Evolutionary conservation across 345 rosid species (phyloP), one percentile per base, ranked within the genome.

Genomic region (Pistacia vera): DNA sequence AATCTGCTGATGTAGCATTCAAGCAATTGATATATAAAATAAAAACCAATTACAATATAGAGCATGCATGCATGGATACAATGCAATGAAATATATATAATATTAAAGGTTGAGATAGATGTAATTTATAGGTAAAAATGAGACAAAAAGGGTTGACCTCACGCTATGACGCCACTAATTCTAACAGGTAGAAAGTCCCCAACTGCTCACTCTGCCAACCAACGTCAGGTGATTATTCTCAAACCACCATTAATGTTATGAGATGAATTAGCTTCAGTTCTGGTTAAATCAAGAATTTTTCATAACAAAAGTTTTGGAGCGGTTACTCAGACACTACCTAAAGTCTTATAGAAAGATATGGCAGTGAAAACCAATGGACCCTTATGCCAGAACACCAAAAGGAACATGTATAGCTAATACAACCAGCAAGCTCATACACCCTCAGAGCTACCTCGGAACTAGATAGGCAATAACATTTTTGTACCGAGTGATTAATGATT

Each of bases 151-250:
- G 16, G 28, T 11, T 28, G 41, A 25, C 6, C 4, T 35, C 20
- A 63, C 35, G 3, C 14, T 7, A 63, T 35, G 1, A 12, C 35
- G 48, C 17, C 58, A 49, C 58, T 63, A 57, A 52, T 36, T 30
- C 61, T 59, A 63, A 55, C 22, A 18, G 58, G 49, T 12, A 69
- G 60, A 56, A 49, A 79, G 11, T 11, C 80, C 48, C 57, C 67
- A 44, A 58, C 48, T 38, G 51, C 17, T 57, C 55, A 51, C 41
- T 57, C 14, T 63, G 56, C 64, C 9, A 35, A 69, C 41, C 10
- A 49, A 22, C 36, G 54, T 46, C 56, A 70, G 33, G 6, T 8
- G 1, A 17, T 30, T 51, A 12, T 67, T 49, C 71, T 49, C 11
- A 48, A 52, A 69, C 41, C 20, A 25, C 4, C 30, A 25, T 51